Evolutionary conservation across 2,329 filamentous ascomycete genomes (phyloP), one percentile per base, ranked within the genome.

Genomic region (Paecilomyces dactylethromorphus): DNA sequence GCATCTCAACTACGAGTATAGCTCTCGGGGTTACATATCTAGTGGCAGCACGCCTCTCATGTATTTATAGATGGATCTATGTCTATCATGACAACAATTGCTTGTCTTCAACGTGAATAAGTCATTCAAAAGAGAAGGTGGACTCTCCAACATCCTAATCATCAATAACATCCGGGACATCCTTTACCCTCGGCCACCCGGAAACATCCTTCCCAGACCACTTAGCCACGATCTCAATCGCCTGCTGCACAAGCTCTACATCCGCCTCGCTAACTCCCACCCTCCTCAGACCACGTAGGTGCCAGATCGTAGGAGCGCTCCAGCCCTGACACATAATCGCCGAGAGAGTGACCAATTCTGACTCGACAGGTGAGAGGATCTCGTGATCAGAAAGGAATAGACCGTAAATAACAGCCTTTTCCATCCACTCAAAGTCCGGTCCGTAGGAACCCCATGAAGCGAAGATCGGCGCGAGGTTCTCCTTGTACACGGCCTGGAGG

Each of bases 371-470:
- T 55, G 75, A 68, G 56, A 79, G 60, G 8, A 76, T 66, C 52
- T 71, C 68, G 15, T 77, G 72, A 64, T 79, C 78, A 13, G 74
- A 74, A 53, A 79, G 68, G 55, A 83, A 80, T 68, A 83, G 65
- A 12, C 78, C 78, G 77, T 96, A 96, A 1, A 84, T 86, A 13
- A 88, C 84, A 18, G 88, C 89, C 55, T 90, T 80, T 73, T 92
- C 89, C 75, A 95, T 83, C 68, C 85, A 87, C 10, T 84, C 80
- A 71, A 96, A 91, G 32, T 77, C 72, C 21, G 56, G 52, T 4
- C 62, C 64, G 60, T 70, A 65, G 5, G 64, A 63, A 33, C 71
- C 71, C 68, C 70, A 73, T 5, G 64, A 64, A 22, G 58, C 35
- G 58, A 72, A 70, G 54, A 73, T 72, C 2, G 63, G 67, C n/a